These are phyloP conservation scores for Canavalia gladiata DNA, from an alignment of 306 rosid genomes.

Conservation along the genomic window DNA sequence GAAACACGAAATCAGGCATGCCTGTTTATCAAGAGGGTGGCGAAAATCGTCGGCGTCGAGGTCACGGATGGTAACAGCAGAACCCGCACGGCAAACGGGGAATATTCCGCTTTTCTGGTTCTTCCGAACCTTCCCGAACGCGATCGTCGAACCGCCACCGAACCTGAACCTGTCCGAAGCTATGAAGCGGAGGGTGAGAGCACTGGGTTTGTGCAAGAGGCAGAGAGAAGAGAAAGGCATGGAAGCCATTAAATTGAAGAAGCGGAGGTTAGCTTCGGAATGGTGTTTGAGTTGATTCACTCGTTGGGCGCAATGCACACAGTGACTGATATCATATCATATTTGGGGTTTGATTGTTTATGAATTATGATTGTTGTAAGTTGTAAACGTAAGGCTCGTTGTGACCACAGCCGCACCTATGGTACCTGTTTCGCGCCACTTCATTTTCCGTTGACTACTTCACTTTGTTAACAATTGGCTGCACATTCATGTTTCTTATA, in stretches of 20 bases:
- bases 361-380: neutral
- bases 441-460: constrained; percentile 69
- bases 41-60: constrained; percentile 98
- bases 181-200: constrained; percentile 31
- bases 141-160: constrained; percentile 23
- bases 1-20: neutral
- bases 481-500: no score
- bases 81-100: constrained; percentile 66
- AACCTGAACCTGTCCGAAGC: constrained; percentile 50
- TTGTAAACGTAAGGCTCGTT: constrained; percentile 43
- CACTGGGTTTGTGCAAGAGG: constrained; percentile 50
- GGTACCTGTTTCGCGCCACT: constrained; percentile 70
- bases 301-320: constrained; percentile 22
- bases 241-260: constrained; percentile 71
- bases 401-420: constrained; percentile 63
- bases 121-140: constrained; percentile 48
- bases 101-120: constrained; percentile 28
- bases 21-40: constrained; percentile 96
- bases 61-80: constrained; percentile 70
- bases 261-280: constrained; percentile 24
- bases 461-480: no score
- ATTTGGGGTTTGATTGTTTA: neutral
- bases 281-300: neutral
- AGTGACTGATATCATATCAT: neutral
- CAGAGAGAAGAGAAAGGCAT: constrained; percentile 61